Percentiles rank a stretch among this genome's conserved stretches.
Evolutionary conservation across 2,329 filamentous ascomycete genomes (phyloP).

Genomic region (Aspergillus neoniger): DNA sequence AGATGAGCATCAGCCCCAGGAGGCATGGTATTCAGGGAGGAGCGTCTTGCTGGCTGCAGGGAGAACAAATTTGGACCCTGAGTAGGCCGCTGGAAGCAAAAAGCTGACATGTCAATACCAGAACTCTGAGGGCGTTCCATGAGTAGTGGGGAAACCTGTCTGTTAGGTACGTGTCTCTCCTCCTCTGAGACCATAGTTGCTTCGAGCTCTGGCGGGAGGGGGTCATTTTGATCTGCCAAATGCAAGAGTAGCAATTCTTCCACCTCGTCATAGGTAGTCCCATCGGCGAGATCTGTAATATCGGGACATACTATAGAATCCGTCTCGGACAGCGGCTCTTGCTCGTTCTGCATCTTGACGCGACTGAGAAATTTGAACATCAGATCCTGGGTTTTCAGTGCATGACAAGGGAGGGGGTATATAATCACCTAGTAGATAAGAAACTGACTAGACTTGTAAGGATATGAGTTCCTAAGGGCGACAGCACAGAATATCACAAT

Average conservation of each 20-base stretch:
- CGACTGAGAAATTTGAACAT: not conserved
- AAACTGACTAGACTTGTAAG: not conserved
- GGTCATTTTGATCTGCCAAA: slow-evolving; percentile 19
- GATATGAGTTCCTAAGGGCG: too few relatives aligned
- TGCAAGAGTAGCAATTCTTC: slow-evolving; percentile 25
- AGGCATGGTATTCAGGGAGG: not conserved
- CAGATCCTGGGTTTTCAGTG: not conserved
- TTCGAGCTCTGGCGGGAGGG: slow-evolving; percentile 18
- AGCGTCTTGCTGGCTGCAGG: slow-evolving; percentile 20
- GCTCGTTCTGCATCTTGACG: not conserved
- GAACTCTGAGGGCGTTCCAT: slow-evolving; percentile 37
- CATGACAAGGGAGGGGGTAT: too few relatives aligned
- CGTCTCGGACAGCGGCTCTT: not conserved
- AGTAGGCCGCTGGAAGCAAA: slow-evolving; percentile 39
- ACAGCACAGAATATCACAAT: too few relatives aligned
- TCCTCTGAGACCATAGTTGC: slow-evolving; percentile 17
- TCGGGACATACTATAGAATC: not conserved
- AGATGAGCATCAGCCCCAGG: not conserved
- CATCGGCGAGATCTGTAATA: not conserved
- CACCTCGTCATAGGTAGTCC: slow-evolving; percentile 15
- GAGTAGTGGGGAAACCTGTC: slow-evolving; percentile 23
- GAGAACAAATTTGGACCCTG: slow-evolving; percentile 27
- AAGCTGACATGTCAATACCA: slow-evolving; percentile 29
- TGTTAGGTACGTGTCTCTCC: slow-evolving; percentile 11
- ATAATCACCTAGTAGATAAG: too few relatives aligned